Evolutionary conservation across 306 rosid genomes (phyloP), one percentile per base, ranked within the genome.

Genomic region (Abrus pulchellus): DNA sequence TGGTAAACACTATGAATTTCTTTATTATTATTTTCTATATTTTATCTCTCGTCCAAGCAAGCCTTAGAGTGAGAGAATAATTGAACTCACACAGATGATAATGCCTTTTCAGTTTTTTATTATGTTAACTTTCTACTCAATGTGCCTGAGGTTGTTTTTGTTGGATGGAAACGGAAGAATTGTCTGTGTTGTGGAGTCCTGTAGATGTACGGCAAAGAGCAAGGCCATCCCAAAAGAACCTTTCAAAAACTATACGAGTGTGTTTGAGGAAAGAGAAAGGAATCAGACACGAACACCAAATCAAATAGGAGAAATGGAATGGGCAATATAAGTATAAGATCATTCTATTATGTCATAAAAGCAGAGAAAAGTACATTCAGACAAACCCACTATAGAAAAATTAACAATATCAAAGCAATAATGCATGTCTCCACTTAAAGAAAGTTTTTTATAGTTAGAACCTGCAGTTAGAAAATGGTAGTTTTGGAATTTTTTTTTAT

Each of bases 351-450:
- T 47, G 62, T 14, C 43, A 52, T 50, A 71, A 59, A 61, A 72
- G 80, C 36, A 80, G 66, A 73, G 49, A 27, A 71, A 72, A 41
- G 73, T 76, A 83, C 47, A 49, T 34, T 63, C 50, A 76, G 57
- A 57, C 14, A 1, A 83, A 52, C n/a, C 73, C 71, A 68, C 66
- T 34, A 65, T 0, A 20, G 40, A 38, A 56, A 74, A 67, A 60
- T 30, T 33, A 56, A 45, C 44, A 64, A 77, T 34, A 62, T 12
- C 36, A 60, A 49, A 34, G 76, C 78, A 68, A 60, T 72, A 41
- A 52, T 80, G 83, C 78, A 27, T 14, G 45, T 12, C 9, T 64
- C 43, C 71, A 71, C 72, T 34, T 54, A 27, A 62, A 55, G 14
- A 67, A 34, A 12, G 50, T 36, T 68, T 49, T 57, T 54, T 3